phyloP scores from a whole-genome alignment of 2,329 filamentous ascomycete species.

The Alternaria burnsii region DNA sequence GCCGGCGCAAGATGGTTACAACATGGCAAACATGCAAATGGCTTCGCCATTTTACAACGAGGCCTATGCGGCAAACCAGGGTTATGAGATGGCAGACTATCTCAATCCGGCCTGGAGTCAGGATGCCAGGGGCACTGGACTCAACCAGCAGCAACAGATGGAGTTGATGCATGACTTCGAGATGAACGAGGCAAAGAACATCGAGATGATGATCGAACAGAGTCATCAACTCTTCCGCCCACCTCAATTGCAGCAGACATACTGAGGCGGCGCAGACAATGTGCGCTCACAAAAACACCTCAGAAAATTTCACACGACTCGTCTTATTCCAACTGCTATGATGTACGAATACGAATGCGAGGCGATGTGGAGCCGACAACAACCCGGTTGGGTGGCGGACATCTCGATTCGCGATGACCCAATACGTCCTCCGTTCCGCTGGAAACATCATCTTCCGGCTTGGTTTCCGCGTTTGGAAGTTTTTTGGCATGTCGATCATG shows the following conservation, averaged over 20 bases:
- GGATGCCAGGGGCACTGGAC: slow-evolving; percentile 50
- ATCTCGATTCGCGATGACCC: neutral
- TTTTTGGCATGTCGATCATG: slow-evolving; percentile 13
- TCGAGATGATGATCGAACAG: slow-evolving; percentile 53
- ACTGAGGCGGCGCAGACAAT: slow-evolving; percentile 25
- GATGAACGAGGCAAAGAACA: slow-evolving; percentile 55
- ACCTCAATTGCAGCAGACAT: slow-evolving; percentile 39
- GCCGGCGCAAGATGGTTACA: slow-evolving; percentile 42
- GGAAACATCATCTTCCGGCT: neutral
- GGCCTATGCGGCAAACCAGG: slow-evolving; percentile 46
- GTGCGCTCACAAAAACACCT: neutral
- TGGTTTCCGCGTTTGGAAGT: neutral
- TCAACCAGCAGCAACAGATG: slow-evolving; percentile 82
- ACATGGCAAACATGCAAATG: slow-evolving; percentile 34
- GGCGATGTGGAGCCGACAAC: neutral
- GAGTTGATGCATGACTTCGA: slow-evolving; percentile 85
- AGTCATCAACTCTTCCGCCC: slow-evolving; percentile 50
- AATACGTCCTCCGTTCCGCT: neutral
- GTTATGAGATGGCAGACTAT: slow-evolving; percentile 51
- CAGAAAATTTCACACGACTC: neutral
- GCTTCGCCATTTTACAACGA: slow-evolving; percentile 45
- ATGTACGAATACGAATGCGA: neutral
- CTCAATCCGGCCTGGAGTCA: slow-evolving; percentile 68
- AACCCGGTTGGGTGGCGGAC: neutral
- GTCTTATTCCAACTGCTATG: neutral